phyloP scores from a whole-genome alignment of 2,329 filamentous ascomycete genomes.

The Paecilomyces sp. region DNA sequence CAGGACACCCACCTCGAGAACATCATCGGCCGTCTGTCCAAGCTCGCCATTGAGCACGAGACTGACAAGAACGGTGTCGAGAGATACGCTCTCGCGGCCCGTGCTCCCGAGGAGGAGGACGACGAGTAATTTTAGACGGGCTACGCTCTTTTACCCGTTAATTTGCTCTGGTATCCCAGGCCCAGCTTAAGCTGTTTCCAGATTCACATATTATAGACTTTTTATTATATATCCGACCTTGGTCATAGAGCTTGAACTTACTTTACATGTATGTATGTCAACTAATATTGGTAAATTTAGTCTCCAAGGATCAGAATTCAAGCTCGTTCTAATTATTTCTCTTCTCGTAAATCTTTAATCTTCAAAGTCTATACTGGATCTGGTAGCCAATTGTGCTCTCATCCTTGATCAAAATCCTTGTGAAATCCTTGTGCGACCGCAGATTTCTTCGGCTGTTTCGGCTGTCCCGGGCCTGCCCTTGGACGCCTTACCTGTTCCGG shows the following conservation, averaged over 20 bases:
- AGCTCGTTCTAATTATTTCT: background rate
- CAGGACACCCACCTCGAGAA: slow-evolving; percentile 49
- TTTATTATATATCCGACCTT: slow-evolving; percentile 1
- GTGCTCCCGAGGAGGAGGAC: slow-evolving; percentile 37
- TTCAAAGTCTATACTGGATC: background rate
- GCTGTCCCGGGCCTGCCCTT: background rate
- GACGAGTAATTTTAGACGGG: slow-evolving; percentile 30
- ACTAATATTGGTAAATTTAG: slow-evolving; percentile 1
- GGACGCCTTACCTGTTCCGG: background rate
- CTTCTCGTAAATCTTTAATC: background rate
- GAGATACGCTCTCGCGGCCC: slow-evolving; percentile 36
- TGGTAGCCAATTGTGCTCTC: background rate
- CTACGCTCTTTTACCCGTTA: slow-evolving; percentile 1
- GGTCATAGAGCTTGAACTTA: background rate
- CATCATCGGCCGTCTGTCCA: slow-evolving; percentile 45
- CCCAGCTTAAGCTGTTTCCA: background rate
- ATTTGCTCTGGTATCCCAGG: background rate
- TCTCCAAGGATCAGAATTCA: background rate
- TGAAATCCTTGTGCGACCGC: too few relatives aligned
- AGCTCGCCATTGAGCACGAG: slow-evolving; percentile 46
- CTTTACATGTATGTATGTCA: slow-evolving; percentile 1
- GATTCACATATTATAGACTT: background rate
- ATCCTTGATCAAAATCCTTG: too few relatives aligned
- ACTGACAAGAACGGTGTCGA: slow-evolving; percentile 37
- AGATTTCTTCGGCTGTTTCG: too few relatives aligned